A percentile compares a stretch with the other conserved stretches of the same genome.
Conservation (phyloP, 306 rosid species). For the Quercus berberidifolia region DNA sequence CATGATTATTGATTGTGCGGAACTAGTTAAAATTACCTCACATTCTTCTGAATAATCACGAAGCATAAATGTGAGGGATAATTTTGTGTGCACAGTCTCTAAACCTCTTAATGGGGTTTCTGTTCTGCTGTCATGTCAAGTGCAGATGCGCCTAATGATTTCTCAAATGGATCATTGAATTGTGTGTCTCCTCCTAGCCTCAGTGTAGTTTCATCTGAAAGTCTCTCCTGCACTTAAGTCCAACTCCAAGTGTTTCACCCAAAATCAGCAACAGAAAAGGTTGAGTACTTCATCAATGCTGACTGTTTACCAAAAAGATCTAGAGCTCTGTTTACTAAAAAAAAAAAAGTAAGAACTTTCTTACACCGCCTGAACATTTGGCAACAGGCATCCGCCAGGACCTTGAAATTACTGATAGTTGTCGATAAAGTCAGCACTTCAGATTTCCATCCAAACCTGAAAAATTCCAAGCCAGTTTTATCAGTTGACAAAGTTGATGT, state of each 20-base stretch:
- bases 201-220: slow-evolving; percentile 43
- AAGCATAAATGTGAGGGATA: slow-evolving; percentile 11
- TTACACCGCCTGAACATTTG: slow-evolving; percentile 58
- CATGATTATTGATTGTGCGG: slow-evolving; percentile 31
- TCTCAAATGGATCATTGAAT: slow-evolving; percentile 33
- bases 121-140: slow-evolving; percentile 25
- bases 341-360: slow-evolving; percentile 30
- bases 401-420: slow-evolving; percentile 71
- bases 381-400: slow-evolving; percentile 92
- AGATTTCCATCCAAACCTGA: slow-evolving; percentile 68
- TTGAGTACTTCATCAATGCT: slow-evolving; percentile 67
- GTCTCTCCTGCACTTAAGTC: slow-evolving; percentile 62
- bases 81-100: slow-evolving; percentile 28
- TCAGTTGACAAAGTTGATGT: slow-evolving; percentile 61
- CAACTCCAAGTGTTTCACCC: slow-evolving; percentile 86
- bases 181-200: slow-evolving; percentile 60
- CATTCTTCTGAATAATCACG: too few species aligned
- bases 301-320: slow-evolving; percentile 72
- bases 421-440: slow-evolving; percentile 58
- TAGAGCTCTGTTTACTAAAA: slow-evolving; percentile 38
- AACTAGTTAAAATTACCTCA: not conserved
- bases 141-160: slow-evolving; percentile 32
- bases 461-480: slow-evolving; percentile 45
- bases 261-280: slow-evolving; percentile 73
- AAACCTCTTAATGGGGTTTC: slow-evolving; percentile 35